Evolutionary conservation across 345 rosid species (phyloP), one percentile per base, ranked within the genome.

Genomic region (Sonneratia caseolaris): DNA sequence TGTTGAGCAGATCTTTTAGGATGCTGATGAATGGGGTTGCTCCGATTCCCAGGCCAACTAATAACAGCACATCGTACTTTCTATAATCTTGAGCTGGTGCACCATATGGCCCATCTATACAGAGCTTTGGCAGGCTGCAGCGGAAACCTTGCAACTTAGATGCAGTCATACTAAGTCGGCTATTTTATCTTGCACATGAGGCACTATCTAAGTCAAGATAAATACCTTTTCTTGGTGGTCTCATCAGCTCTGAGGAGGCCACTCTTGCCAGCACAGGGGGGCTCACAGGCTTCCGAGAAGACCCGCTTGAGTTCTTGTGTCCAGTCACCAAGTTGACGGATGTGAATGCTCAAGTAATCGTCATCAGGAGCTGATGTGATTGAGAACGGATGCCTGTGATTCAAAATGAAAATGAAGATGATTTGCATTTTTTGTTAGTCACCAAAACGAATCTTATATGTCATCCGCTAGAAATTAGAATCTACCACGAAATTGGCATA

Each of bases 21-120:
- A 95, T 90, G 79, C 99, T 95, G 75, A 95, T 95, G 84, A 95
- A 95, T 35, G 99, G 99, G 69, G 99, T 95, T 7, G 99, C 99
- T 70, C 99, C 99, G 70, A 95, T 95, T 69, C 99, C 99, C 48
- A 92, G 90, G 49, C 99, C 99, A 71, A 95, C 97, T 15, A 95
- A 91, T 38, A 95, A 77, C 56, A 95, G 83, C 69, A 95, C 97
- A 72, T 95, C 99, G 47, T 95, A 95, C 69, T 90, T 95, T 24
- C 76, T 65, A 70, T 92, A 95, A 72, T 95, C 99, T 84, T 95
- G 96, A 67, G 99, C 99, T 0, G 99, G 97, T 65, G 99, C 99
- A 66, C 99, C 99, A 51, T 95, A 95, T 3, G 99, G 98, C 27
- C 98, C 99, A 73, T 95, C 99, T 71, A 95, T 95, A 45, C 81